These are phyloP conservation scores for Fusarium ramigenum DNA, from an alignment of 2,329 filamentous ascomycete genomes.

Conservation along the genomic window DNA sequence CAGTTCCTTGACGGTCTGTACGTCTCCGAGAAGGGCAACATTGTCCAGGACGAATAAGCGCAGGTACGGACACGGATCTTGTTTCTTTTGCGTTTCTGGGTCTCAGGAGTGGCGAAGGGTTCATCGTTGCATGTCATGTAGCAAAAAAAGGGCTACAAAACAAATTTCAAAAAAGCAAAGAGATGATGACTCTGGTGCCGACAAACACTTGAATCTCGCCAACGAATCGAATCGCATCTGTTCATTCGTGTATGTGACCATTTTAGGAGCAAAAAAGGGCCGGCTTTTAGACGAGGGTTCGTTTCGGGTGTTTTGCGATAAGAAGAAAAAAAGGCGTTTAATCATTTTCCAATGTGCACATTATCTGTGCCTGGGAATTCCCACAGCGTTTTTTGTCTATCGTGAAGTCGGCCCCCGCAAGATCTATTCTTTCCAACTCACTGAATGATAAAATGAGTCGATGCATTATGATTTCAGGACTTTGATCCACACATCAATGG, in stretches of 20 bases:
- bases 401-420: constrained; percentile 2
- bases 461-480: neutral
- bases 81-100: constrained; percentile 69
- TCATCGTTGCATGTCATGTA: constrained; percentile 70
- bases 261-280: constrained; percentile 26
- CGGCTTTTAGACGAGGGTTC: constrained; percentile 38
- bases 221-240: neutral
- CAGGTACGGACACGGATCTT: constrained; percentile 50
- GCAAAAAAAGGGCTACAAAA: constrained; percentile 58
- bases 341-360: constrained; percentile 25
- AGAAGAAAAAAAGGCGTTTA: constrained; percentile 28
- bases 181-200: constrained; percentile 46
- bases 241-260: constrained; percentile 30
- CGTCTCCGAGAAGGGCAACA: constrained; percentile 98
- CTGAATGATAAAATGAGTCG: neutral
- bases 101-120: constrained; percentile 71
- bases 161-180: constrained; percentile 53
- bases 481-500: neutral
- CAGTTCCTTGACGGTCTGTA: constrained; percentile 99
- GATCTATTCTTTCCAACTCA: neutral
- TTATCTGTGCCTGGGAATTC: constrained; percentile 18
- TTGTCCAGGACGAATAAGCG: constrained; percentile 78
- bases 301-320: constrained; percentile 28
- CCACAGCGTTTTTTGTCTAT: neutral
- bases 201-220: constrained; percentile 29